phyloP scores from a whole-genome alignment of 495 filamentous ascomycete genomes.

The Venustampulla echinocandica region DNA sequence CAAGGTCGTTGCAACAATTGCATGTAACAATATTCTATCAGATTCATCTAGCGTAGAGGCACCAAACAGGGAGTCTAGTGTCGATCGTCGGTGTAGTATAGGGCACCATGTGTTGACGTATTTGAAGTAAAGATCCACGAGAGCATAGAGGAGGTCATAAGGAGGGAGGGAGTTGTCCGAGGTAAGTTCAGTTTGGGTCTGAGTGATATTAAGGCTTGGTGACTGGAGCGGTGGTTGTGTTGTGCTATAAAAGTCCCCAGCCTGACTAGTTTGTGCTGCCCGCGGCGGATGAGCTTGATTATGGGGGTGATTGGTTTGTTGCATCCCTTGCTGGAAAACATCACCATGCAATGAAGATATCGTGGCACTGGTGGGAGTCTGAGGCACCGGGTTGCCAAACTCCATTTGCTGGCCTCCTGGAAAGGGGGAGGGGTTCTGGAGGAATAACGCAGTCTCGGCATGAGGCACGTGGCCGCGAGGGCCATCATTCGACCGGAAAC shows the following conservation, averaged over 20 bases:
- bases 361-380: conserved; percentile 18
- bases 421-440: conserved; percentile 47
- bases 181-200: conserved; percentile 19
- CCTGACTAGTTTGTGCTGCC: conserved; percentile 15
- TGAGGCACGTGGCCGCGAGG: conserved; percentile 39
- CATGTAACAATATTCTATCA: conserved; percentile 74
- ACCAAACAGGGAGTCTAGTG: conserved; percentile 74
- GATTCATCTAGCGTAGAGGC: conserved; percentile 60
- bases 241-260: conserved; percentile 32
- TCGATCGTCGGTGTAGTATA: conserved; percentile 72
- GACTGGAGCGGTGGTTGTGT: conserved; percentile 34
- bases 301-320: conserved; percentile 10
- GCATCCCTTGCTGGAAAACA: conserved; percentile 18
- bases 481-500: conserved; percentile 30
- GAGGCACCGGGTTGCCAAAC: conserved; percentile 19
- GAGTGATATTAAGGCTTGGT: conserved; percentile 33
- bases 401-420: conserved; percentile 18
- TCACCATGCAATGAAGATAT: conserved; percentile 21
- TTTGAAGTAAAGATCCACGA: conserved; percentile 83
- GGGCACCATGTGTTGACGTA: conserved; percentile 87
- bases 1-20: conserved; percentile 77
- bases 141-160: conserved; percentile 71
- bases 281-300: conserved; percentile 3
- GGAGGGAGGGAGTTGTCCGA: conserved; percentile 72
- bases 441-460: conserved; percentile 53